Evolutionary conservation across 2,329 filamentous ascomycete genomes (phyloP).

Genomic region (Calonectria fujianensis): DNA sequence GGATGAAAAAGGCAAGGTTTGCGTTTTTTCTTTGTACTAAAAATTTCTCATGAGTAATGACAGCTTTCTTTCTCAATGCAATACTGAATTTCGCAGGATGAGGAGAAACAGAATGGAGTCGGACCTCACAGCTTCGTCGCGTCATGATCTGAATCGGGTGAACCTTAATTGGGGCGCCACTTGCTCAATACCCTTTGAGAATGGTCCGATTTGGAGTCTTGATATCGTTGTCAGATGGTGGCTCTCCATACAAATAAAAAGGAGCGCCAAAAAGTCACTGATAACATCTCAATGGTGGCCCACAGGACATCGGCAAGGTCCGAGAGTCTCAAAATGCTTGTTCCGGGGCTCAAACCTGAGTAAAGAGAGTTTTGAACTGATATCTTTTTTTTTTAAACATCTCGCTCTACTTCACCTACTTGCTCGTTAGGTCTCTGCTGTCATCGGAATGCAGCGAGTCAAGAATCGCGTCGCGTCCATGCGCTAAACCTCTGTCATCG

Average conservation of each 20-base stretch:
- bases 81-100: not conserved
- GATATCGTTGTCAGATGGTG: not conserved
- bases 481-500: not conserved
- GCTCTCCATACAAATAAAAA: no score
- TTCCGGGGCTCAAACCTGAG: no score
- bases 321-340: conserved; percentile 3
- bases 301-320: conserved; percentile 2
- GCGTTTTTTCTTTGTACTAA: not conserved
- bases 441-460: conserved; percentile 19
- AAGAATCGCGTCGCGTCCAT: not conserved
- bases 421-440: not conserved
- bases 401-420: not conserved
- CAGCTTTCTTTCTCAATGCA: not conserved
- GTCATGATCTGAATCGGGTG: conserved; percentile 6
- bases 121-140: not conserved
- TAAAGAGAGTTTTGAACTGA: not conserved
- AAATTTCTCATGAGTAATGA: not conserved
- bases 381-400: not conserved
- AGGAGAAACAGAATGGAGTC: no score
- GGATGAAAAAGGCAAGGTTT: not conserved
- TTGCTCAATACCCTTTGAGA: not conserved
- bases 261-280: no score
- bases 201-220: not conserved
- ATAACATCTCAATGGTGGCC: not conserved
- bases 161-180: conserved; percentile 4